Base-by-base conservation (phyloP, 2,329 filamentous ascomycete species). In the Colletotrichum paranaense region DNA sequence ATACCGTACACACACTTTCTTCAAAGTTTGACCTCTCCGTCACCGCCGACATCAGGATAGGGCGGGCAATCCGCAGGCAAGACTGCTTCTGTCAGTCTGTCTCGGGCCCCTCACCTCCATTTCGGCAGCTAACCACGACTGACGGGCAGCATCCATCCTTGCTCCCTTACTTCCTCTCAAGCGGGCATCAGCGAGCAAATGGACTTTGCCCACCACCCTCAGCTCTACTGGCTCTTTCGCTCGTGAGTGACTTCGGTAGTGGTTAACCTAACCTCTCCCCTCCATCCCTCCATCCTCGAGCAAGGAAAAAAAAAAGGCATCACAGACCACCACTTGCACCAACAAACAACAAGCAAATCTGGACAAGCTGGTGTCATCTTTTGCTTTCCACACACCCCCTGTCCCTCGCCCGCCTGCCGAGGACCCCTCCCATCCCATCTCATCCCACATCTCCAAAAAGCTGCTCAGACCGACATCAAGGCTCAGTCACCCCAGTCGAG, bases 101-200 rank as follows among this genome's bases (percentile, higher is more conserved):
- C 53, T 66, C 55, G 58, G 28, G 53, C 59, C 60, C 67, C 62
- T 66, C 71, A 62, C 67, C 60, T 53, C 67, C 56, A 56, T 56
- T 62, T 69, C 67, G 71, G 62, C 71, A 64, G 67, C 67, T 71
- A 65, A 52, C 60, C 55, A 60, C 60, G n/a, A 73, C 60, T 58
- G 26, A 67, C 49, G 62, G 62, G 46, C 55, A 67, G 55, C 60
- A 59, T 65, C 6, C 6, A 67, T 56, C 69, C 69, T 68, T 68
- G 69, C 69, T 72, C 65, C 69, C 69, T 72, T 72, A 59, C 69
- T 68, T 68, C 63, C 5, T 62, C 49, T 26, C 63, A 71, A 56
- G 62, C 56, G 46, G 56, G 42, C 55, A 19, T 26, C 56, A 38
- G 38, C 53, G 65, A 59, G 62, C 67, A 70, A 53, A 56, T 24